These are phyloP conservation scores for Cercospora brassicicola DNA, from an alignment of 2,329 filamentous ascomycete species.

Conservation along the genomic window DNA sequence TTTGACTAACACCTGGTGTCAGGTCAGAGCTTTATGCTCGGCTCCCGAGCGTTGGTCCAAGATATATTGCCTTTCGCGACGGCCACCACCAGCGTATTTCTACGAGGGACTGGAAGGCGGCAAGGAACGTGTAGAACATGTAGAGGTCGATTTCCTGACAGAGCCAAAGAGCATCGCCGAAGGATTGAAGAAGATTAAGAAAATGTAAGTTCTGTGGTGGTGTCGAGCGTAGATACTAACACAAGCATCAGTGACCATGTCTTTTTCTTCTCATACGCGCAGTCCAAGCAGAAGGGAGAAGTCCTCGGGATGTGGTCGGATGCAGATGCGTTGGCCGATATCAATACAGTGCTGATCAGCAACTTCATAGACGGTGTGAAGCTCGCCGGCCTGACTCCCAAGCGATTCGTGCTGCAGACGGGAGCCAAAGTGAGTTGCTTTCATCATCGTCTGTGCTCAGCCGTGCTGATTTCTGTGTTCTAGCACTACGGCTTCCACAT, in stretches of 20 bases:
- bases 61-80: slow-evolving; percentile 51
- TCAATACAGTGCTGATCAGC: slow-evolving; percentile 18
- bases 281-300: slow-evolving; percentile 32
- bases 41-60: slow-evolving; percentile 51
- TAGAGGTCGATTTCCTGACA: slow-evolving; percentile 37
- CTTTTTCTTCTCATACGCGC: slow-evolving; percentile 56
- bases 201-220: slow-evolving; percentile 9
- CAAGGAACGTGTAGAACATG: slow-evolving; percentile 24
- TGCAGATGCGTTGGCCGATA: slow-evolving; percentile 43
- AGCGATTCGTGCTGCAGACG: slow-evolving; percentile 51
- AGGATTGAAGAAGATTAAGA: slow-evolving; percentile 24
- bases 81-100: slow-evolving; percentile 42
- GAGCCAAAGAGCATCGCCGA: slow-evolving; percentile 37
- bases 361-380: slow-evolving; percentile 23
- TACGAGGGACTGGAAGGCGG: slow-evolving; percentile 19
- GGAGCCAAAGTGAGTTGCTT: slow-evolving; percentile 43
- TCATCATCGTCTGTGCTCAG: not conserved
- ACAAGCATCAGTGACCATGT: slow-evolving; percentile 41
- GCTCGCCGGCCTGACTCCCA: slow-evolving; percentile 37
- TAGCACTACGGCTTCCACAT: slow-evolving; percentile 50
- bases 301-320: slow-evolving; percentile 31
- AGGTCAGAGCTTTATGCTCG: slow-evolving; percentile 49
- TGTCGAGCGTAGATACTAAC: not conserved
- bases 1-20: slow-evolving; percentile 23
- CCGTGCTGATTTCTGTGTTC: not conserved